Base-by-base conservation (phyloP, 805 yeast species). In the Candida koratica region DNA sequence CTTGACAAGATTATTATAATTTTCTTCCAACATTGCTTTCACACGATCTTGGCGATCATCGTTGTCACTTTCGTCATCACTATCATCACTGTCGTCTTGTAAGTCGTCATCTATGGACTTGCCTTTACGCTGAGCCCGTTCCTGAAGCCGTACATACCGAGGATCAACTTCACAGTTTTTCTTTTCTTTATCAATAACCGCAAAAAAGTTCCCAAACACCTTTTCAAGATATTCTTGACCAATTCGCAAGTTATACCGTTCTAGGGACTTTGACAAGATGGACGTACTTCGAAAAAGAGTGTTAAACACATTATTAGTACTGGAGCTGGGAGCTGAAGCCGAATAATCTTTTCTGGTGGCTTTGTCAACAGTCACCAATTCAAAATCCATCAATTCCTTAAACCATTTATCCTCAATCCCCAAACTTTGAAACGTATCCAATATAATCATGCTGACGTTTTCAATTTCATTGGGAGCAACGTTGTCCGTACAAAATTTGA, bases 151-250 rank as follows among this genome's bases (percentile, higher is more conserved):
- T 14, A 81, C 67, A 33, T 72, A 61, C 37, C 73, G 55, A 6
- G 96, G 95, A 55, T 93, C 97, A 29, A 89, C 73, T 49, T 90
- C 97, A 52, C 88, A 77, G 43, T 67, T 66, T n/a, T 71, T 60
- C 36, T 69, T 61, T 37, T 77, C 77, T 0, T 64, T 51, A 1
- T 72, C 60, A 2, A 85, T 61, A 25, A 68, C 66, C 13, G 71
- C 62, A 8, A 88, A 73, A 43, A 85, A 76, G n/a, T 70, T 70
- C 0, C 93, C 88, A 37, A 90, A 69, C 3, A 84, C 77, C 45
- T 73, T 73, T 39, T 81, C 83, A 22, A 93, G 55, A 51, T 85
- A 86, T 41, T 81, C 88, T 41, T 76, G 81, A 1, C 97, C 97
- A 13, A 82, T 68, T 49, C 90, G 64, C 26, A 81, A 69, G 53